Evolutionary conservation across 148 eudicot species (phyloP), one percentile per base, ranked within the genome.

Genomic region (Rhododendron simsii): DNA sequence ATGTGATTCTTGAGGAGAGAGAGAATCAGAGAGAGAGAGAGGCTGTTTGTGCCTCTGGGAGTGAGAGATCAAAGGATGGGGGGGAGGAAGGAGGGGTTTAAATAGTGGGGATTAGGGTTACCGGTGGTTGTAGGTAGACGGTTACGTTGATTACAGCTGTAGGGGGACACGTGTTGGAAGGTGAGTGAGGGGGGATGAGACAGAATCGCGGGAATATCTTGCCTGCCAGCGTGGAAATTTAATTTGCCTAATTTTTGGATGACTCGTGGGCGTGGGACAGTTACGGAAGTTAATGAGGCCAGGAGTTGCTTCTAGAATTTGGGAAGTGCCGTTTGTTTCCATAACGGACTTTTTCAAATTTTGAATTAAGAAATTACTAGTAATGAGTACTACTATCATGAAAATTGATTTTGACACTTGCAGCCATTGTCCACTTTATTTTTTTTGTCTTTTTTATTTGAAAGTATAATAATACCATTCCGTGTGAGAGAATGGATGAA

Each of bases 41-140:
- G 33, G 76, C 15, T 1, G 2, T 0, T 15, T 41, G 8, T 33
- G 45, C 73, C 73, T n/a, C 33, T 26, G 13, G 14, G 71, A 5
- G 73, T 8, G 20, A 78, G 15, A 11, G 51, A 28, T 0, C 55
- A 15, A 10, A 39, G 65, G 37, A 53, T 26, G 15, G 30, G 23
- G 21, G 7, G n/a, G 81, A 2, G 59, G 21, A 69, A 15, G 12
- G 83, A 59, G 23, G 37, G 51, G 44, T 33, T 53, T 81, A 55
- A 26, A 55, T 18, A 18, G 45, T 61, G 53, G 45, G 26, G 67
- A 13, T 85, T 74, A 61, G 86, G 89, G 89, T 89, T 85, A 89
- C 89, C 20, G 89, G 81, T 65, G 23, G 82, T 71, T 71, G 76
- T 3, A 14, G 76, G 76, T 71, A 71, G 41, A 2, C 76, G 76